Evolutionary conservation across 371 early-diverging fungal genomes (phyloP), one percentile per base, ranked within the genome.

Genomic region (Syncephalastrum monosporum): DNA sequence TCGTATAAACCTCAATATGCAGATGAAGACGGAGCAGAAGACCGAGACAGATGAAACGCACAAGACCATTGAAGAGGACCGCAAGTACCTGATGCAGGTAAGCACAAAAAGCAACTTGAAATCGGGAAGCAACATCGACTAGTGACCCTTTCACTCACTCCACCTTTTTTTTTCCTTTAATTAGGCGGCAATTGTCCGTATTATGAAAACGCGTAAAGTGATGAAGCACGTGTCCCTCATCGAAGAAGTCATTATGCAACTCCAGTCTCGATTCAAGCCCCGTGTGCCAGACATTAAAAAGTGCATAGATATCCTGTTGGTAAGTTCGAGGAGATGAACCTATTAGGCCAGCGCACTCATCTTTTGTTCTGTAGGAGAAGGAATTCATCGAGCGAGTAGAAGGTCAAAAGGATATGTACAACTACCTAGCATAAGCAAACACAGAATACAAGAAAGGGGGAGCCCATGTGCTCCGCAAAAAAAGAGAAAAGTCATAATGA

Each of bases 191-290:
- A 95, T 98, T 79, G 99, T 98, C 7, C 74, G 87, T 43, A 83
- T 94, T 54, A 93, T 95, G 98, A 98, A 98, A 84, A 92, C 97
- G 5, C 90, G 97, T 45, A 94, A 95, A 74, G 83, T 83, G 47
- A 80, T 97, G 83, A 90, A 91, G 64, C 94, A 97, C 71, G 82
- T 85, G 8, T 79, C 83, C 19, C 82, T 98, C 15, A 85, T 98
- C 56, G 83, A 88, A 48, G 98, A 97, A 63, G 93, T 94, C 8
- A 91, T 97, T 45, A 77, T 82, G 14, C 95, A 96, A 62, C 80
- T 95, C 23, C 85, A 89, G 67, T 83, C 92, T 42, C 83, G 96
- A 53, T 98, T 97, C 80, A 91, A 92, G 67, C 97, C 99, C 5
- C 85, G 87, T 60, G 82, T 96, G 16, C 79, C 87, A 19, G 94